A percentile compares a stretch with the other conserved stretches of the same genome.
Evolutionary conservation across 345 rosid genomes (phyloP).

Genomic region (Brassica incana): DNA sequence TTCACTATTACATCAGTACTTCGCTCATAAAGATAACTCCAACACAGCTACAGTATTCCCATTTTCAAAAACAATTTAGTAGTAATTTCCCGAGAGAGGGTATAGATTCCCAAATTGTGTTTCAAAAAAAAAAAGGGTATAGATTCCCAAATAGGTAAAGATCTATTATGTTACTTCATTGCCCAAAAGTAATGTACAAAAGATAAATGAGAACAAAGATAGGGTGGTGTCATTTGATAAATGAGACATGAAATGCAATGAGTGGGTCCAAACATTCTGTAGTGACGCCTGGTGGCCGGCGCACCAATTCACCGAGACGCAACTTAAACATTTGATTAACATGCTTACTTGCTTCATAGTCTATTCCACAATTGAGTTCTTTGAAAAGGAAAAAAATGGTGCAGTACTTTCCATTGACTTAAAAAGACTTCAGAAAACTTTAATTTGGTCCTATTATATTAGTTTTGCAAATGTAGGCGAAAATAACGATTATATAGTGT

Average conservation of each 20-base stretch:
- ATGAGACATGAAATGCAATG: slow-evolving; percentile 33
- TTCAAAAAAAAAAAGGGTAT: too few species aligned
- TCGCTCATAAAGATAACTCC: background rate
- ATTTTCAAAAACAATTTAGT: slow-evolving; percentile 1
- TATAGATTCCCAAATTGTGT: slow-evolving; percentile 30
- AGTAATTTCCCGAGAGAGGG: background rate
- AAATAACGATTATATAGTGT: background rate
- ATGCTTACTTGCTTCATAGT: slow-evolving; percentile 30
- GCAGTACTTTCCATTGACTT: slow-evolving; percentile 27
- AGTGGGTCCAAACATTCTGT: slow-evolving; percentile 41
- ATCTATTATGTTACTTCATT: slow-evolving; percentile 20
- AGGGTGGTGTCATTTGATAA: slow-evolving; percentile 21
- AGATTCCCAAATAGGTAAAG: slow-evolving; percentile 24
- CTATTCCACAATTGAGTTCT: slow-evolving; percentile 30
- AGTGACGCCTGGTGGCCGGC: slow-evolving; percentile 42
- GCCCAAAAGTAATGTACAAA: background rate
- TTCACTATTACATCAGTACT: background rate
- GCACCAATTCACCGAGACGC: slow-evolving; percentile 40
- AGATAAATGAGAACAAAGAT: slow-evolving; percentile 17
- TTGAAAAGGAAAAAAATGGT: background rate
- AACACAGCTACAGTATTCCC: slow-evolving; percentile 13
- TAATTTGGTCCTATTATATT: background rate
- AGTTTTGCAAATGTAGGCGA: background rate
- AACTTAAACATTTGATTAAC: slow-evolving; percentile 19
- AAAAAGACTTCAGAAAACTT: background rate